A percentile compares a stretch with the other conserved stretches of the same genome.
Evolutionary conservation across 768 basidiomycete species (phyloP).

Genomic region (Russula olivacea): DNA sequence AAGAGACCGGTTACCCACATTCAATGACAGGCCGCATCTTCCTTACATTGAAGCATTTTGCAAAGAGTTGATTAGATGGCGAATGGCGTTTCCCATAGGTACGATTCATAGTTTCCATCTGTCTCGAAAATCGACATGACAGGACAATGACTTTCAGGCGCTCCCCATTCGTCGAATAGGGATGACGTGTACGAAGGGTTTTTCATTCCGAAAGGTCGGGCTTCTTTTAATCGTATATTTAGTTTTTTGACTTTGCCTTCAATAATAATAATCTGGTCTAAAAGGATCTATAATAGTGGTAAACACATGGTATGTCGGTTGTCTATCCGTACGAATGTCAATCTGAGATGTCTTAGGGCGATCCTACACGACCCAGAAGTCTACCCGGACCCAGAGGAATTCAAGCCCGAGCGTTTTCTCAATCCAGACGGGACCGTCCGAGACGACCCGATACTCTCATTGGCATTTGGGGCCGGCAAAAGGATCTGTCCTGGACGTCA

Average conservation of each 20-base stretch:
- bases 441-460: background rate
- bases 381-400: constrained; percentile 18
- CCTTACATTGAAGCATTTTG: constrained; percentile 27
- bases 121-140: background rate
- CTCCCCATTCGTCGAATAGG: constrained; percentile 25
- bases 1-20: constrained; percentile 28
- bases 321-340: background rate
- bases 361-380: constrained; percentile 13
- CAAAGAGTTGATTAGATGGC: constrained; percentile 29
- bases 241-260: background rate
- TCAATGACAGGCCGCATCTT: constrained; percentile 27
- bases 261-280: background rate
- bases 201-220: constrained; percentile 28
- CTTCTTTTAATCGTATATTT: too few species aligned
- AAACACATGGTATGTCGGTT: constrained; percentile 27
- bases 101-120: background rate
- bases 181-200: constrained; percentile 29
- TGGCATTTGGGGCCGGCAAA: background rate
- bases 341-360: constrained; percentile 1
- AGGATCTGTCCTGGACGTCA: background rate
- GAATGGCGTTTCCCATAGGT: constrained; percentile 5
- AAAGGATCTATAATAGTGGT: constrained; percentile 23
- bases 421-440: constrained; percentile 5
- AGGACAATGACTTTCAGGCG: background rate
- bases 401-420: constrained; percentile 21